Conservation (phyloP, 2,329 filamentous ascomycete species). For the Trichoderma sp. region DNA sequence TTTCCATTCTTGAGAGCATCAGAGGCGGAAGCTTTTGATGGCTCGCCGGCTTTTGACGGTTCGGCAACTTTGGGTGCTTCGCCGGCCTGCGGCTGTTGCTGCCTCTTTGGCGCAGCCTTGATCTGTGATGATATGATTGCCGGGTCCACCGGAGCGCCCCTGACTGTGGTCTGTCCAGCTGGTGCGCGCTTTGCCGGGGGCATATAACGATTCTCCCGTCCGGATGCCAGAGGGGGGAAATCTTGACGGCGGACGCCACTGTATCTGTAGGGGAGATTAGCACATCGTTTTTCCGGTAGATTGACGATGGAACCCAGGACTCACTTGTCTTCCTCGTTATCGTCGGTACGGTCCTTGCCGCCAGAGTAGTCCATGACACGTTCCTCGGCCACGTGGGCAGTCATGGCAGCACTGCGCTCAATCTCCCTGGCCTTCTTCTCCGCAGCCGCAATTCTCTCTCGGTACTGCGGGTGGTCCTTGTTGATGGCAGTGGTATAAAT, state of each 20-base stretch:
- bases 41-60: background rate
- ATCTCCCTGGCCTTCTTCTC: conserved; percentile 89
- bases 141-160: conserved; percentile 78
- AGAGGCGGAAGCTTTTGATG: conserved; percentile 29
- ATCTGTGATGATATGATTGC: conserved; percentile 90
- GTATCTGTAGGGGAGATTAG: conserved; percentile 60
- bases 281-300: background rate
- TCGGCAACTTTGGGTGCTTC: too few species aligned
- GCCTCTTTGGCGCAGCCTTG: conserved; percentile 50
- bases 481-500: conserved; percentile 93
- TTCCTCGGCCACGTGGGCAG: conserved; percentile 87
- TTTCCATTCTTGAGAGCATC: conserved; percentile 39
- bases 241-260: conserved; percentile 84
- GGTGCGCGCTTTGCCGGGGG: conserved; percentile 86
- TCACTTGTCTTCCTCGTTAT: conserved; percentile 92
- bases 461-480: conserved; percentile 79
- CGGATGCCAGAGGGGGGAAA: conserved; percentile 63
- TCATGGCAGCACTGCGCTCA: conserved; percentile 71
- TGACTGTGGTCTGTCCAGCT: conserved; percentile 70
- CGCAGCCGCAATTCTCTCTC: conserved; percentile 73
- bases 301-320: conserved; percentile 29
- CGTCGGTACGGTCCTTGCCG: conserved; percentile 65
- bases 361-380: conserved; percentile 70
- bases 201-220: conserved; percentile 73
- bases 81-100: conserved; percentile 36